Evolutionary conservation across 139 green algal species (phyloP).

Genomic region (Prasinococcaceae sp.): DNA sequence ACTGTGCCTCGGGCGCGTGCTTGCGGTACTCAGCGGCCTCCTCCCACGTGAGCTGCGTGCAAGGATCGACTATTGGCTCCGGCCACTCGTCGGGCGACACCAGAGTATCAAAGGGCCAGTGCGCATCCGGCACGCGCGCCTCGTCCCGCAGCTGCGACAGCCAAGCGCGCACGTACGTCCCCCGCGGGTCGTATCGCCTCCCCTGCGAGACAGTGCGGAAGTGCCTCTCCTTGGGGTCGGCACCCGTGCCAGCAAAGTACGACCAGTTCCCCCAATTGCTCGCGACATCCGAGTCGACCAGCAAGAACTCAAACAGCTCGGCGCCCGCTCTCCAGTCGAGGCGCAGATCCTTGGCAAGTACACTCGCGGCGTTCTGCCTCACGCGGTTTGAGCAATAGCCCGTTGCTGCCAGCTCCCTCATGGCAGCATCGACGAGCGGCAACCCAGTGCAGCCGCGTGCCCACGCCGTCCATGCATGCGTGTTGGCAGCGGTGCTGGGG

Average conservation of each 20-base stretch:
- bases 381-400: conserved; percentile 4
- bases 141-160: too few relatives aligned
- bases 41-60: too few relatives aligned
- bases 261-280: conserved; percentile 8
- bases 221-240: too few relatives aligned
- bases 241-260: not conserved
- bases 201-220: too few relatives aligned
- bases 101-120: too few relatives aligned
- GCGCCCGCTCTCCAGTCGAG: conserved; percentile 3
- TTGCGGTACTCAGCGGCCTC: too few relatives aligned
- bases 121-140: too few relatives aligned
- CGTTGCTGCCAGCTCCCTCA: conserved; percentile 4
- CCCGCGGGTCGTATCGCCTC: too few relatives aligned
- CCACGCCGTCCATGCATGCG: not conserved
- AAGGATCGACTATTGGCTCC: too few relatives aligned
- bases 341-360: conserved; percentile 1
- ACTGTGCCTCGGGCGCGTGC: too few relatives aligned
- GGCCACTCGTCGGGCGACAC: too few relatives aligned
- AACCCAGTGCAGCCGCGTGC: not conserved
- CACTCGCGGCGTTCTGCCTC: conserved; percentile 5
- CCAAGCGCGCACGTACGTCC: too few relatives aligned
- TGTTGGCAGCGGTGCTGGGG: not conserved
- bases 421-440: conserved; percentile 3
- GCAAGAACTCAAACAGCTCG: conserved; percentile 3
- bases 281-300: conserved; percentile 1